phyloP scores from a whole-genome alignment of 202 grass and related monocot species.

The Sporobolus alterniflorus region DNA sequence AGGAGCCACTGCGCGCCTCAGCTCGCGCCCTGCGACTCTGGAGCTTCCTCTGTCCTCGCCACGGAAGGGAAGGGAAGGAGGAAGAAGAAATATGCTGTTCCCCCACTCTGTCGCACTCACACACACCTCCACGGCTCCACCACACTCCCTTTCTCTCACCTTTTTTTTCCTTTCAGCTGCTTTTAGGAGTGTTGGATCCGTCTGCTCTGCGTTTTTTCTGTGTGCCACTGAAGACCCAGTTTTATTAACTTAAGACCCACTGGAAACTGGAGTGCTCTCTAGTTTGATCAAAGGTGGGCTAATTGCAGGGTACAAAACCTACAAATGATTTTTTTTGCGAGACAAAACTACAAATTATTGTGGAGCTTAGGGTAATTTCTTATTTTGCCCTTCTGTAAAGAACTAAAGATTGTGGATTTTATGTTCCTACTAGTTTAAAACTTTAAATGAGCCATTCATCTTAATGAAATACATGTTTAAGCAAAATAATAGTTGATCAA shows the following conservation, averaged over 20 bases:
- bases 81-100: conserved; percentile 38
- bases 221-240: not conserved
- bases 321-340: too few species aligned
- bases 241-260: conserved; percentile 11
- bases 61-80: not conserved
- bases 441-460: too few species aligned
- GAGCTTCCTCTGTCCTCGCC: conserved; percentile 43
- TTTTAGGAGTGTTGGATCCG: conserved; percentile 47
- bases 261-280: conserved; percentile 24
- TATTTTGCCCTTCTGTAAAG: too few species aligned
- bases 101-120: not conserved
- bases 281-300: conserved; percentile 17
- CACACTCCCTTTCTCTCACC: not conserved
- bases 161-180: conserved; percentile 24
- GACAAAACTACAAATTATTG: not conserved
- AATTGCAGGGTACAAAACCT: not conserved
- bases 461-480: too few species aligned
- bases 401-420: too few species aligned
- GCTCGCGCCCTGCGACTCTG: conserved; percentile 39
- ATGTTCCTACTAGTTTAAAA: not conserved
- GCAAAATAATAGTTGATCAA: too few species aligned
- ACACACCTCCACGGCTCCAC: not conserved
- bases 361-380: not conserved
- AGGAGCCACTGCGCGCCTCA: conserved; percentile 14
- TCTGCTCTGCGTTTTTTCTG: conserved; percentile 11